Conservation (phyloP, 1,139 yeast species). For the Yamadazyma triangularis region DNA sequence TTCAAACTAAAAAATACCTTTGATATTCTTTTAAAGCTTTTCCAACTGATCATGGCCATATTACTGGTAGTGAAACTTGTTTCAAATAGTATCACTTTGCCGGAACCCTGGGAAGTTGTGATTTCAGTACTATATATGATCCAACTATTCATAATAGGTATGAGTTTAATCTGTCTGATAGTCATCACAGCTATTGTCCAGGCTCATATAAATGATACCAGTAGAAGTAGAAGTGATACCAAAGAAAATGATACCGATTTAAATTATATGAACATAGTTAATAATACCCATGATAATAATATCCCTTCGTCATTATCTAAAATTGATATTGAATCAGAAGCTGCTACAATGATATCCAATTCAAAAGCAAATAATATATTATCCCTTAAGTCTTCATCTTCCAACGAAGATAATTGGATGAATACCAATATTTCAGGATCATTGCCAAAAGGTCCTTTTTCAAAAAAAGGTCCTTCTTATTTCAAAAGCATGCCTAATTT, state of each 20-base stretch:
- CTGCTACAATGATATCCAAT: neutral
- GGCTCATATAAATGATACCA: too few relatives aligned
- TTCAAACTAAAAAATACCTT: too few relatives aligned
- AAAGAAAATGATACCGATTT: too few relatives aligned
- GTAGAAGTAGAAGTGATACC: too few relatives aligned
- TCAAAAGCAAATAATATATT: neutral
- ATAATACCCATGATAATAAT: too few relatives aligned
- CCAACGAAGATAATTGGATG: conserved; percentile 13
- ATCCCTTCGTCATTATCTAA: too few relatives aligned
- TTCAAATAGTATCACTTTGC: too few relatives aligned
- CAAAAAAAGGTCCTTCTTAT: conserved; percentile 2
- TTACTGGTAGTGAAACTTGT: too few relatives aligned
- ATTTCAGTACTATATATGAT: neutral
- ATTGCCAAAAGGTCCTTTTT: too few relatives aligned
- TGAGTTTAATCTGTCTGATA: neutral
- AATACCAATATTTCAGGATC: conserved; percentile 4
- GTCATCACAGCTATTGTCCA: too few relatives aligned
- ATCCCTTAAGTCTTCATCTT: too few relatives aligned
- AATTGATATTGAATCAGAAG: neutral
- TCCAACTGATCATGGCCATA: neutral
- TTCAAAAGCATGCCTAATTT: conserved; percentile 8
- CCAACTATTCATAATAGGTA: neutral
- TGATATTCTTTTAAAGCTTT: neutral
- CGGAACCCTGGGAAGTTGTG: neutral
- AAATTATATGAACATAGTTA: too few relatives aligned